Conservation (phyloP, 2,329 filamentous ascomycete genomes). For the Tolypocladium amazonense region DNA sequence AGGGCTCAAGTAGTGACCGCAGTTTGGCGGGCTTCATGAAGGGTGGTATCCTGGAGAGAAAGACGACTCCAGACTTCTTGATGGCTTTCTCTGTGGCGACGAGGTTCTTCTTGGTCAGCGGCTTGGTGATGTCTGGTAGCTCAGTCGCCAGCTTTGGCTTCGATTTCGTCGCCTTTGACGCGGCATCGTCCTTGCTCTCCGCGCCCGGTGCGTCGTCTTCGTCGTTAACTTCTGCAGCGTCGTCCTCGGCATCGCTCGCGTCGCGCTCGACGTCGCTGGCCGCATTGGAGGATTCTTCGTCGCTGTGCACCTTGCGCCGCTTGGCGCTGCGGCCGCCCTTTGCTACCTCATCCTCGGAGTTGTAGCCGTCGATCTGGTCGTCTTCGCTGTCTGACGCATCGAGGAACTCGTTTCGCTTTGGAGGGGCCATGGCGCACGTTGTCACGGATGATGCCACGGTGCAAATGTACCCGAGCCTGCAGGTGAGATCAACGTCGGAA, state of each 20-base stretch:
- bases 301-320: slow-evolving; percentile 46
- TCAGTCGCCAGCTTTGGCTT: slow-evolving; percentile 19
- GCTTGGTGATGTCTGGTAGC: slow-evolving; percentile 39
- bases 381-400: slow-evolving; percentile 49
- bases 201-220: slow-evolving; percentile 10
- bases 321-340: slow-evolving; percentile 55
- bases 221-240: slow-evolving; percentile 11
- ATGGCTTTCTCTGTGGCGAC: slow-evolving; percentile 53
- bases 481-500: not conserved
- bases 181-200: slow-evolving; percentile 11
- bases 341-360: slow-evolving; percentile 59
- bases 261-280: slow-evolving; percentile 22
- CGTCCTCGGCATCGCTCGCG: slow-evolving; percentile 14
- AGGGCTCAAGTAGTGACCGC: slow-evolving; percentile 62
- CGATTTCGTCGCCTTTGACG: slow-evolving; percentile 6
- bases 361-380: slow-evolving; percentile 47
- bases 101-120: slow-evolving; percentile 57
- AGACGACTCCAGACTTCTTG: slow-evolving; percentile 69
- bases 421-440: slow-evolving; percentile 43
- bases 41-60: slow-evolving; percentile 73
- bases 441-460: not conserved
- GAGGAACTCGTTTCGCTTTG: slow-evolving; percentile 65
- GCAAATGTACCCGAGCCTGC: not conserved
- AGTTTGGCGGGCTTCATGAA: slow-evolving; percentile 82
- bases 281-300: slow-evolving; percentile 23